These are phyloP conservation scores for Xylariaceae sp. DNA, from an alignment of 2,329 filamentous ascomycete genomes.

Conservation along the genomic window DNA sequence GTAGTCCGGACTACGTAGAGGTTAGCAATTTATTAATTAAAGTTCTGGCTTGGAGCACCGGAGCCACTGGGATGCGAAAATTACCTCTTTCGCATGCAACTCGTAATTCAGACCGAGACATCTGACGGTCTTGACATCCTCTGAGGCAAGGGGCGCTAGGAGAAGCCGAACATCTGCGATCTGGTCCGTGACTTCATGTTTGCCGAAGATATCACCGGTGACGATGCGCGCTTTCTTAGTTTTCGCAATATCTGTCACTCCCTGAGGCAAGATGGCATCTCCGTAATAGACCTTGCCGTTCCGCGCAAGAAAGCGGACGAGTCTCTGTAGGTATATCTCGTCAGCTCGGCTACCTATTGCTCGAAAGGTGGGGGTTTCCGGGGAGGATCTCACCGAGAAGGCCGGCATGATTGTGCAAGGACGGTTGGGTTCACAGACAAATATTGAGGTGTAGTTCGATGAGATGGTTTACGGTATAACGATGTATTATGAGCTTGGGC, in stretches of 20 bases:
- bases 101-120: slow-evolving; percentile 71
- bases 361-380: neutral
- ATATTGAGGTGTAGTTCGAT: neutral
- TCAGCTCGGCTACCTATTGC: neutral
- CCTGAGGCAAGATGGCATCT: slow-evolving; percentile 64
- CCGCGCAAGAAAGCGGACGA: slow-evolving; percentile 68
- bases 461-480: no score
- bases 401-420: slow-evolving; percentile 8
- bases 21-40: slow-evolving; percentile 4
- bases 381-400: slow-evolving; percentile 38
- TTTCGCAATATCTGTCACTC: slow-evolving; percentile 56
- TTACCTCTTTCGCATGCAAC: slow-evolving; percentile 64
- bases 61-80: slow-evolving; percentile 2
- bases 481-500: no score
- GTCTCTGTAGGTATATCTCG: slow-evolving; percentile 43
- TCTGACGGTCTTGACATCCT: slow-evolving; percentile 62
- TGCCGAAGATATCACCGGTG: slow-evolving; percentile 61
- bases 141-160: slow-evolving; percentile 58
- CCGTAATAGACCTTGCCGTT: slow-evolving; percentile 69
- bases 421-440: neutral
- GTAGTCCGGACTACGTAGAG: slow-evolving; percentile 50
- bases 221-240: slow-evolving; percentile 59
- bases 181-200: slow-evolving; percentile 59
- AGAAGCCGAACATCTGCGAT: slow-evolving; percentile 52
- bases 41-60: neutral